phyloP scores from a whole-genome alignment of 2,329 filamentous ascomycete genomes.

The Chaetomiaceae sp. region DNA sequence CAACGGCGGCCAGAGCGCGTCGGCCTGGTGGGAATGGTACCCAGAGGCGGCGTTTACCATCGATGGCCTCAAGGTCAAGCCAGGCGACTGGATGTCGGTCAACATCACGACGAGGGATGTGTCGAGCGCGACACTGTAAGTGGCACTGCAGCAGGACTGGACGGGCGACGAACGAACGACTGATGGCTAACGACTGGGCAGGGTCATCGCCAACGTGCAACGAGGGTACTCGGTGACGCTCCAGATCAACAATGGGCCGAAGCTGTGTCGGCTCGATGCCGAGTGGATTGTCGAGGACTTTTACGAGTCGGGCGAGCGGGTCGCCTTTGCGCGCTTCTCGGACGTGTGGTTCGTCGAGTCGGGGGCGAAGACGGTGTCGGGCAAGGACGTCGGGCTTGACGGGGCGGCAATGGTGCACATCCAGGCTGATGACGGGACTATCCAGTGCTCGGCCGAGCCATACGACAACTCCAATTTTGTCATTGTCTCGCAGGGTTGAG shows the following conservation, averaged over 20 bases:
- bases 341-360: slow-evolving; percentile 29
- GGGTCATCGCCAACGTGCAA: slow-evolving; percentile 22
- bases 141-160: neutral
- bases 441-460: slow-evolving; percentile 21
- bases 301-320: slow-evolving; percentile 22
- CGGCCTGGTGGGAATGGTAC: slow-evolving; percentile 33
- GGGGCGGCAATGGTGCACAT: slow-evolving; percentile 26
- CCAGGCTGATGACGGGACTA: slow-evolving; percentile 13
- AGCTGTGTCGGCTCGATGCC: slow-evolving; percentile 29
- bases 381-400: slow-evolving; percentile 30
- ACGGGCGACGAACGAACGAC: too few relatives aligned
- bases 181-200: slow-evolving; percentile 1
- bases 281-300: slow-evolving; percentile 34
- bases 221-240: slow-evolving; percentile 21
- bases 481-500: slow-evolving; percentile 10
- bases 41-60: slow-evolving; percentile 30
- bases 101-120: slow-evolving; percentile 24
- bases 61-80: slow-evolving; percentile 25
- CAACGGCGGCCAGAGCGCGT: slow-evolving; percentile 26
- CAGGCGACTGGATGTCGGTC: slow-evolving; percentile 30
- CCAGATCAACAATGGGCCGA: slow-evolving; percentile 23
- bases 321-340: slow-evolving; percentile 29
- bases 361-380: slow-evolving; percentile 22
- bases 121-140: slow-evolving; percentile 24
- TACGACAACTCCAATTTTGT: slow-evolving; percentile 25